Base-by-base conservation (phyloP, 2,329 filamentous ascomycete genomes). In the Chlorencoelia australis region DNA sequence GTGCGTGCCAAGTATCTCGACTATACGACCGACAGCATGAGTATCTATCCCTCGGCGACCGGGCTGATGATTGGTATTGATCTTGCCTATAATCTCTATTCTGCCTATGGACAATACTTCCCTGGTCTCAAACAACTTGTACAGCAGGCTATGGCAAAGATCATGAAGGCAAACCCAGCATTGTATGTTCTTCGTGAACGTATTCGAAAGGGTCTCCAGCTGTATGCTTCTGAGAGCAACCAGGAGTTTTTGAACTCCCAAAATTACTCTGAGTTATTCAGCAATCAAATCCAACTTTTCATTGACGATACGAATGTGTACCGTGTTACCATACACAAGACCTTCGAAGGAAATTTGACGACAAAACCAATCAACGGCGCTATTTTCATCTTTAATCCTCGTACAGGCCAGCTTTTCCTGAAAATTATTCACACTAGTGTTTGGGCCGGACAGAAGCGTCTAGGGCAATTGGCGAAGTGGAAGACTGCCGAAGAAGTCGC, bases 401-500 rank as follows among this genome's bases (percentile, higher is more conserved):
- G 89, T 40, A 98, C 91, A 35, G 91, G 91, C 33, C 91, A 98
- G 56, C 65, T 98, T 25, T 98, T 98, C 76, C 64, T 98, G 57
- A 98, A 98, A 72, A 96, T 98, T 52, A 98, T 98, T 49, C 93
- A 98, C 63, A 98, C 91, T 1, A 95, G 88, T 56, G 93, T 98
- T 18, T 98, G 91, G 91, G 91, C 91, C 34, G 91, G 91, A 37
- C 91, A 98, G 64, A 98, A 98, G 63, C 93, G 91, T 83, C 76
- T 98, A 20, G 93, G 93, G 48, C 91, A 98, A 61, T 66, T 98
- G 48, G 91, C 91, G 30, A 98, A 98, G 59, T 98, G 91, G 91
- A 98, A 98, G 72, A 98, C 91, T 11, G 91, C 91, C 2, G 91
- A 98, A 78, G 91, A 98, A 86, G 93, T 98, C 3, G 91, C 91